A percentile compares a stretch with the other conserved stretches of the same genome.
Evolutionary conservation across 2,329 filamentous ascomycete species (phyloP).

Genomic region (Paracorniculantispora psalliotae): DNA sequence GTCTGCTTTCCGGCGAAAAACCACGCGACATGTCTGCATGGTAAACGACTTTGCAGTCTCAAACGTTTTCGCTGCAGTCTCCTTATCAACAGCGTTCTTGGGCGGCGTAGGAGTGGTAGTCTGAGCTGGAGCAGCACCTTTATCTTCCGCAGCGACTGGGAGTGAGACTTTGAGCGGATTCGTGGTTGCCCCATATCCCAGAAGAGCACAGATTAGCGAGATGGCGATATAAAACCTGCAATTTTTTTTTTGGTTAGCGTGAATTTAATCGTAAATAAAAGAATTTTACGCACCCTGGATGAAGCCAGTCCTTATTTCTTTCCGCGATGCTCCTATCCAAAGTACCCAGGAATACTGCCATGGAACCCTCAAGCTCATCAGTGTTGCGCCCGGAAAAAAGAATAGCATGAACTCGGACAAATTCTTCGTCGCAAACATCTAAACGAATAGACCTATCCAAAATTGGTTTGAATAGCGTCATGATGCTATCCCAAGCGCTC

Average conservation of each 20-base stretch:
- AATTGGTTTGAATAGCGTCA: conserved; percentile 62
- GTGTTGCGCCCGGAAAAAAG: conserved; percentile 51
- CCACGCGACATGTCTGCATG: conserved; percentile 39
- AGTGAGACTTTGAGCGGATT: conserved; percentile 37
- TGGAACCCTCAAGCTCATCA: conserved; percentile 41
- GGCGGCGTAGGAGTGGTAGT: conserved; percentile 16
- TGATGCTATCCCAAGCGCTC: conserved; percentile 64
- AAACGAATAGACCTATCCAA: conserved; percentile 35
- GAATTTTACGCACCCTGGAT: conserved; percentile 33
- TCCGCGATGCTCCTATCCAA: conserved; percentile 55
- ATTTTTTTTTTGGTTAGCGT: not conserved
- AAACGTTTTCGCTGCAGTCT: conserved; percentile 24
- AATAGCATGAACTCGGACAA: conserved; percentile 60
- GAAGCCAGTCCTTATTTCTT: conserved; percentile 46
- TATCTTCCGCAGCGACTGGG: conserved; percentile 18
- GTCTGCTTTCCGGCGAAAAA: conserved; percentile 50
- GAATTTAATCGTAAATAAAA: not conserved
- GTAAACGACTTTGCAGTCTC: conserved; percentile 36
- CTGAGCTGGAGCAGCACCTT: conserved; percentile 19
- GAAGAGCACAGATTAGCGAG: conserved; percentile 28
- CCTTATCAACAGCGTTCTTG: conserved; percentile 20
- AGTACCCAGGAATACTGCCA: conserved; percentile 44
- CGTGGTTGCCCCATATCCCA: conserved; percentile 33
- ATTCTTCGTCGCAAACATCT: conserved; percentile 48
- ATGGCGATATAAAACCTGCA: conserved; percentile 22